Percentiles rank a stretch among this genome's conserved stretches.
These are phyloP conservation scores for Scheffersomyces stambukii DNA, from an alignment of 1,139 yeast genomes.

Conservation along the genomic window DNA sequence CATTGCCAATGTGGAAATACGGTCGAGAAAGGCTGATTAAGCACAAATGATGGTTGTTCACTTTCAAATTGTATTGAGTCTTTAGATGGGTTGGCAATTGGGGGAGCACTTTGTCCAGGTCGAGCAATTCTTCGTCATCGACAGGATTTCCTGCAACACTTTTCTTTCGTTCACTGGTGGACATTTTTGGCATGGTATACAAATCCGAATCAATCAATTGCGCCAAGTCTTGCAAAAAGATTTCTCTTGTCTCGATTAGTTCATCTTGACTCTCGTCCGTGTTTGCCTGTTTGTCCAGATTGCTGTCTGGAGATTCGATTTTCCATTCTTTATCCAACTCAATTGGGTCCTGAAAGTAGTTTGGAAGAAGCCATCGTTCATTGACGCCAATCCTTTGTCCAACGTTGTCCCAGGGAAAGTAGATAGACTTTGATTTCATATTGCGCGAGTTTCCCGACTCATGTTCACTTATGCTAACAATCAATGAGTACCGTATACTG, in stretches of 20 bases:
- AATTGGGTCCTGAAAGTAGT: constrained; percentile 21
- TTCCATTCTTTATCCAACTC: constrained; percentile 32
- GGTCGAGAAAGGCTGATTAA: constrained; percentile 35
- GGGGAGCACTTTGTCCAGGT: constrained; percentile 6
- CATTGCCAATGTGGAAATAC: constrained; percentile 48
- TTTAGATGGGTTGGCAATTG: constrained; percentile 32
- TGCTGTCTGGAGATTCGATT: constrained; percentile 11
- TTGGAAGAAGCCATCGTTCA: constrained; percentile 30
- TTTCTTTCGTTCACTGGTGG: constrained; percentile 27
- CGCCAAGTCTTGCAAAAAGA: constrained; percentile 31
- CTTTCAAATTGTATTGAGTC: constrained; percentile 36
- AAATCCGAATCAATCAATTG: constrained; percentile 31
- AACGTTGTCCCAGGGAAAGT: constrained; percentile 33
- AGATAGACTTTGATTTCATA: constrained; percentile 25
- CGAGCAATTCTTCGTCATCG: constrained; percentile 11
- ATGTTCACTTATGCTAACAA: constrained; percentile 27
- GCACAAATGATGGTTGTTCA: constrained; percentile 32
- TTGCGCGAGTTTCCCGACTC: too few species aligned
- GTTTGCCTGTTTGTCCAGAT: constrained; percentile 1
- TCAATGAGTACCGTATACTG: constrained; percentile 34
- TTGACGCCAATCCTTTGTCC: constrained; percentile 22
- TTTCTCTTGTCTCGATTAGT: constrained; percentile 8
- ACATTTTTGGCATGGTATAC: constrained; percentile 30
- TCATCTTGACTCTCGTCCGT: neutral
- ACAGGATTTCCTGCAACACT: constrained; percentile 18